Evolutionary conservation across 495 filamentous ascomycete species (phyloP).

Genomic region (Aspergillus bertholletiae): DNA sequence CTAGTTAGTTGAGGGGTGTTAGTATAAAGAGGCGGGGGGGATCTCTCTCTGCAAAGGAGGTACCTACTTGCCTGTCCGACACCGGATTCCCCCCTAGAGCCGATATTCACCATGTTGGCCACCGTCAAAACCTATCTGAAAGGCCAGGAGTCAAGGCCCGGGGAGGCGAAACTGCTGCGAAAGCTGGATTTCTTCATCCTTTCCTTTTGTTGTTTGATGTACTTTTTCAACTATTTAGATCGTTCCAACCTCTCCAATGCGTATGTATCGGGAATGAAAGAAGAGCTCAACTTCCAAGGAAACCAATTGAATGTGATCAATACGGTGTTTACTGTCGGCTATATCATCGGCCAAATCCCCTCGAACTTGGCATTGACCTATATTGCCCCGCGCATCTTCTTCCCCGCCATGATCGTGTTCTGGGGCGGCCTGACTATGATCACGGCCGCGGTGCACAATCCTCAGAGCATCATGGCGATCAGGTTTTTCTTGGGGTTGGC

Average conservation of each 20-base stretch:
- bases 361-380: constrained; percentile 11
- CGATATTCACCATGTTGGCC: not conserved
- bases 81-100: not conserved
- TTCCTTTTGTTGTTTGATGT: constrained; percentile 18
- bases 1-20: too few species aligned
- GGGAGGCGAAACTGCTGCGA: constrained; percentile 13
- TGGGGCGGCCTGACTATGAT: constrained; percentile 12
- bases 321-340: constrained; percentile 20
- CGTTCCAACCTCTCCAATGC: constrained; percentile 40
- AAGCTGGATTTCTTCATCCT: constrained; percentile 19
- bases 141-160: not conserved
- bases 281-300: constrained; percentile 52
- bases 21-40: not conserved
- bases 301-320: constrained; percentile 35
- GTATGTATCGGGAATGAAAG: constrained; percentile 62
- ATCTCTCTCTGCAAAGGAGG: not conserved
- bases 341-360: constrained; percentile 18
- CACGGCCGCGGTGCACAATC: constrained; percentile 9
- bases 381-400: constrained; percentile 12
- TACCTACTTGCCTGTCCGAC: not conserved
- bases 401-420: constrained; percentile 12
- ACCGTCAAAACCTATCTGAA: not conserved
- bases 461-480: constrained; percentile 10
- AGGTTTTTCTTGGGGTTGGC: constrained; percentile 68
- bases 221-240: constrained; percentile 22